Base-by-base conservation (phyloP, 129 eudicot species). In the Solidago caesia region DNA sequence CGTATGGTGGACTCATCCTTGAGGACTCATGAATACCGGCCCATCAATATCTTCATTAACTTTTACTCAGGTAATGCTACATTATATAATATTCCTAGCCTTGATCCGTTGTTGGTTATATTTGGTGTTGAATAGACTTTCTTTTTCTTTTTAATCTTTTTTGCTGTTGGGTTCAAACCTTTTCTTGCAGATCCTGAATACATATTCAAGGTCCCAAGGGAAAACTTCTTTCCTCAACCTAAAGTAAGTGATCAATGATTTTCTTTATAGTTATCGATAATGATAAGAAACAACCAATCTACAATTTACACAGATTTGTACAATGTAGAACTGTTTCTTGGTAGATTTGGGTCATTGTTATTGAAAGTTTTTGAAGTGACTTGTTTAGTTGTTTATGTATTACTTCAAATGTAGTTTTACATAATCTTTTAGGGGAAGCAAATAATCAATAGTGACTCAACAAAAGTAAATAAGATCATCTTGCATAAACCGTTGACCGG, bases 191-290 rank as follows among this genome's bases (percentile, higher is more conserved):
- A 95, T 81, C 96, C 99, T 6, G 96, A 86, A 67, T 95, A 95
- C 86, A 91, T 82, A 72, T 79, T 95, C 14, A 85, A 85, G 80
- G 99, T 95, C 68, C 92, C 99, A 8, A 84, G 97, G 76, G 71
- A 85, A 64, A 87, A 84, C 72, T 95, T 95, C 78, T 94, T 92
- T 69, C 99, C 99, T 25, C 97, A 95, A 74, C 99, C 99, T 2
- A 95, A 95, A 74, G 99, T 95, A 85, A 88, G 96, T 47, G 48
- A 41, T 44, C 42, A 0, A 2, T 45, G 56, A 66, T 7, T 79
- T 68, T 66, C 75, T 57, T 2, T 45, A 10, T 49, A 15, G 56
- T 4, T 53, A 70, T 39, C 39, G 13, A 68, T 39, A 52, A 1
- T 1, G 9, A 51, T 39, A 70, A 33, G 11, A 51, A 8, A 56